phyloP scores from a whole-genome alignment of 768 basidiomycete species.

The Lactarius sp. region DNA sequence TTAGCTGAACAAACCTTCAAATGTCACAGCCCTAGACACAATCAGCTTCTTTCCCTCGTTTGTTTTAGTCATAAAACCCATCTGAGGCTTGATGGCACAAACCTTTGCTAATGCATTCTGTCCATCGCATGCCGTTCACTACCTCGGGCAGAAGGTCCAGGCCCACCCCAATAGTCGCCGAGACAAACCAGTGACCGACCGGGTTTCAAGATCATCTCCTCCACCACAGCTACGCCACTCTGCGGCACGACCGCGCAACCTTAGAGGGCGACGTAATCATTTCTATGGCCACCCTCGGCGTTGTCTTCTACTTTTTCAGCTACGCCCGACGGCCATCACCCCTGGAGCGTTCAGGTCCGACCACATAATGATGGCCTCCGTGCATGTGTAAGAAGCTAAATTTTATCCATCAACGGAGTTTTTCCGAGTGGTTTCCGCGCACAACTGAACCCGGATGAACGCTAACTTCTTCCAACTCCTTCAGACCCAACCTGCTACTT shows the following conservation, averaged over 20 bases:
- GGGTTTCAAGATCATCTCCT: not conserved
- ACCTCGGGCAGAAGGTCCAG: not conserved
- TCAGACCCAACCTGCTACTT: not conserved
- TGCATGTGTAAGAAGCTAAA: not conserved
- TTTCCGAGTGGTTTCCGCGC: not conserved
- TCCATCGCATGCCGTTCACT: not conserved
- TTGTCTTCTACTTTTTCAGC: not conserved
- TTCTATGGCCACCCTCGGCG: not conserved
- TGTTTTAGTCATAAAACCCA: not conserved
- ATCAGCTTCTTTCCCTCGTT: not conserved
- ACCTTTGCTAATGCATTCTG: not conserved
- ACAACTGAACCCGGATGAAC: not conserved
- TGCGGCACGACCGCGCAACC: not conserved
- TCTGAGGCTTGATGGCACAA: not conserved
- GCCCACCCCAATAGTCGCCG: not conserved
- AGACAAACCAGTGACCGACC: not conserved
- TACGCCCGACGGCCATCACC: not conserved
- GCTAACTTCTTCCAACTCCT: not conserved
- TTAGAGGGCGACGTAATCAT: not conserved
- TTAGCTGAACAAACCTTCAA: not conserved
- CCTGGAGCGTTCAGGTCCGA: not conserved
- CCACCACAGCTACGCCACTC: not conserved
- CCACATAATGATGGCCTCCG: not conserved
- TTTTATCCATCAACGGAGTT: not conserved
- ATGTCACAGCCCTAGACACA: not conserved